Base-by-base conservation (phyloP, 257 asterid species). In the Salvia splendens region DNA sequence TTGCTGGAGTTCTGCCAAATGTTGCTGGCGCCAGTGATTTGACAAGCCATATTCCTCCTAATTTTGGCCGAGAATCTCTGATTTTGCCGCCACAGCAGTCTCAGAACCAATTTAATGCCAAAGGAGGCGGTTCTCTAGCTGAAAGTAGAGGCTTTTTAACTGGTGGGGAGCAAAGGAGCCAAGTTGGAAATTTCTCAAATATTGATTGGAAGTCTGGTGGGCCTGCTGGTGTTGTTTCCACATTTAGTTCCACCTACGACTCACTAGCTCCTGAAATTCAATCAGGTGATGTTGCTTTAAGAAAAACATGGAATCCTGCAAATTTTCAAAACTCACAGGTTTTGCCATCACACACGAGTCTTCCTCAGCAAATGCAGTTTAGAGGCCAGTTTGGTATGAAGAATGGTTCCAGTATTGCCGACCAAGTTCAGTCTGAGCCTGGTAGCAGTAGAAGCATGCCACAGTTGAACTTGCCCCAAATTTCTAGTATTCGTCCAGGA, bases 321-420 rank as follows among this genome's bases (percentile, higher is more conserved):
- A 76, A 72, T 50, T 76, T 79, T 65, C 89, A 79, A 43, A 75
- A 60, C 68, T 77, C 89, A 7, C 82, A 78, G 28, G 61, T 50
- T 55, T 76, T 67, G 35, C 74, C 84, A 78, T 69, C 79, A 9
- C 68, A 68, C 53, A 56, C 84, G 57, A 58, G 74, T 43, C 71
- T 76, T 74, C 85, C 77, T 32, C 76, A 72, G 12, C 91, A 73
- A 57, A 74, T 75, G 77, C 84, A 71, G 33, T 67, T 74, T 53
- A 77, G 92, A 56, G 84, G 90, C 35, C 95, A 82, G 61, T 81
- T 80, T 79, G 81, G 72, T 45, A 60, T 54, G 70, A 51, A 57
- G 43, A 68, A 75, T 68, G 61, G 75, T 41, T 63, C 61, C 49
- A 76, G 61, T 61, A 17, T 48, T 70, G 71, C 16, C 40, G 78